Conservation (phyloP, 257 asterid genomes). For the Vinca minor region DNA sequence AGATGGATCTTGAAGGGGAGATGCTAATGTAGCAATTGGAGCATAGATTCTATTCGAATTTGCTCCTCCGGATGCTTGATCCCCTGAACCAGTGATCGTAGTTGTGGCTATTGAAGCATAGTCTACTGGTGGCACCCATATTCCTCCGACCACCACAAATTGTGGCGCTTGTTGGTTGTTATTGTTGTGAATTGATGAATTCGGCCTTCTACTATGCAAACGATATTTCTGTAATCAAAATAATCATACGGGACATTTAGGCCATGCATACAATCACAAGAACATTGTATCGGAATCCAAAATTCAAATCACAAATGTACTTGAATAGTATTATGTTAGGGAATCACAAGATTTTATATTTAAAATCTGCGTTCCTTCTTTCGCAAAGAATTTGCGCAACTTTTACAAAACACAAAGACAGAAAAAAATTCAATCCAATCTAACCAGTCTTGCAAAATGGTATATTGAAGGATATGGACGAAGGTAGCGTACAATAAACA, state of each 20-base stretch:
- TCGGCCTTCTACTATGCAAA: constrained; percentile 55
- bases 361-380: no score
- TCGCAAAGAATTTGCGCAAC: no score
- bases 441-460: not conserved
- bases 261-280: not conserved
- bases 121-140: constrained; percentile 44
- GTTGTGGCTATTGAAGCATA: constrained; percentile 24
- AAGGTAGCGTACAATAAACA: constrained; percentile 1
- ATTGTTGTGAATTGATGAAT: constrained; percentile 34
- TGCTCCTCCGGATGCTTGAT: constrained; percentile 36
- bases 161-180: constrained; percentile 36
- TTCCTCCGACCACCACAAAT: constrained; percentile 68
- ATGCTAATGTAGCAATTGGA: constrained; percentile 44
- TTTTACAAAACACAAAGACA: no score
- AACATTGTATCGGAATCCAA: no score
- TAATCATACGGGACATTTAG: not conserved
- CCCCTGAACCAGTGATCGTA: constrained; percentile 40
- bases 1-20: constrained; percentile 30
- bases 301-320: no score
- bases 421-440: no score
- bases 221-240: constrained; percentile 53
- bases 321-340: no score
- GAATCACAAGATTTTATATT: no score
- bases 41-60: constrained; percentile 50
- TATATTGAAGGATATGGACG: not conserved